phyloP scores from a whole-genome alignment of 306 rosid genomes.

The Sindora glabra region DNA sequence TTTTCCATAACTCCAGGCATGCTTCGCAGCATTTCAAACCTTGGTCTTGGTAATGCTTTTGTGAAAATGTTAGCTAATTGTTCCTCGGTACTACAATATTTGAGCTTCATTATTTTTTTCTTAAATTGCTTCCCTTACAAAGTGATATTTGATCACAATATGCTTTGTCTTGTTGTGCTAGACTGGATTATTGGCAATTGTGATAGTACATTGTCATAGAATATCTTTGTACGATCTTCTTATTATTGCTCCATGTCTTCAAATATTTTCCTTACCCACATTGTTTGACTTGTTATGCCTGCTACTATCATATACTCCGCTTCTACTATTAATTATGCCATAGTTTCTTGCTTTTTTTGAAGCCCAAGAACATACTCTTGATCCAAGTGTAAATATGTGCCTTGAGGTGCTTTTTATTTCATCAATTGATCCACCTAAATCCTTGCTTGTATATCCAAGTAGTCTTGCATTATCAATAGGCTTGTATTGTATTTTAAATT shows the following conservation, averaged over 20 bases:
- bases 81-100: too few species aligned
- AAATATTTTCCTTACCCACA: background rate
- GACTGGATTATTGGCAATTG: too few species aligned
- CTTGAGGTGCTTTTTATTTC: background rate
- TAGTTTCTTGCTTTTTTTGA: background rate
- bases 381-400: background rate
- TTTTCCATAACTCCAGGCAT: too few species aligned
- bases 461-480: background rate
- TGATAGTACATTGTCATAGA: background rate
- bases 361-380: background rate
- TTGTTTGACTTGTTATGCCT: background rate
- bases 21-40: too few species aligned
- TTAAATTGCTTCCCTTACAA: too few species aligned
- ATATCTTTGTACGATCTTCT: too few species aligned
- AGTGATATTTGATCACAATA: too few species aligned
- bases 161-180: too few species aligned
- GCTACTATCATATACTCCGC: background rate
- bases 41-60: too few species aligned
- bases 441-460: background rate
- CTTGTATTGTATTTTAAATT: background rate
- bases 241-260: background rate
- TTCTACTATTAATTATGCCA: background rate
- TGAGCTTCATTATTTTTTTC: too few species aligned
- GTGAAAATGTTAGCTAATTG: too few species aligned
- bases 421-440: background rate